Base-by-base conservation (phyloP, 495 filamentous ascomycete genomes). In the Penicillium atrosanguineum region DNA sequence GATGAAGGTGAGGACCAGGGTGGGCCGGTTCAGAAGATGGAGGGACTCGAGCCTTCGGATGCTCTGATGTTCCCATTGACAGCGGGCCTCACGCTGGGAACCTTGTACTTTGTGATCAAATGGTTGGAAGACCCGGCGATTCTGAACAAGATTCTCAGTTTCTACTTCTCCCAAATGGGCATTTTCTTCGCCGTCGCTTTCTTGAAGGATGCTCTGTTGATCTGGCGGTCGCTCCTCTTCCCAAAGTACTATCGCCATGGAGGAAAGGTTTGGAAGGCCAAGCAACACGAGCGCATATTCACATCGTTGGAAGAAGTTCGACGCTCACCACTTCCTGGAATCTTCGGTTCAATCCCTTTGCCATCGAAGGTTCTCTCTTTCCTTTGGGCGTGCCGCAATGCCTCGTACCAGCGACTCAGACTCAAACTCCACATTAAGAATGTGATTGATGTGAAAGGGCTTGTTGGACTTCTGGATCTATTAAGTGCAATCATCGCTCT, bases 101-200 rank as follows among this genome's bases (percentile, higher is more conserved):
- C 83, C 0, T 77, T 98, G 12, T 97, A 97, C 70, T 83, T 92
- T 61, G 76, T 96, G 47, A 90, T 97, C 65, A 90, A 95, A 61
- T 95, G 86, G 80, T 78, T 95, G 23, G 80, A 94, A 57, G 88
- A 95, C 61, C 85, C 93, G 0, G 76, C 82, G 9, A 70, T 94
- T 9, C 61, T 98, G 60, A 97, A 93, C 71, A 88, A 87, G 72
- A 82, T 95, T 18, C 72, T 98, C 12, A 86, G 87, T 34, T 86
- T 80, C 61, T 97, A 98, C 72, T 90, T 96, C 68, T 90, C 89
- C 1, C 64, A 79, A 40, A 83, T 94, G 69, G 89, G 90, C 0
- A 65, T 95, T 14, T 86, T 88, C 48, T 87, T 88, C 44, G 77
- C 94, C 20, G 77, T 82, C 14, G 82, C 82, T 28, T 75, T 95